Percentiles rank a stretch among this genome's conserved stretches.
phyloP scores from a whole-genome alignment of 2,329 filamentous ascomycete genomes.

The Chalaropsis thielavioides region DNA sequence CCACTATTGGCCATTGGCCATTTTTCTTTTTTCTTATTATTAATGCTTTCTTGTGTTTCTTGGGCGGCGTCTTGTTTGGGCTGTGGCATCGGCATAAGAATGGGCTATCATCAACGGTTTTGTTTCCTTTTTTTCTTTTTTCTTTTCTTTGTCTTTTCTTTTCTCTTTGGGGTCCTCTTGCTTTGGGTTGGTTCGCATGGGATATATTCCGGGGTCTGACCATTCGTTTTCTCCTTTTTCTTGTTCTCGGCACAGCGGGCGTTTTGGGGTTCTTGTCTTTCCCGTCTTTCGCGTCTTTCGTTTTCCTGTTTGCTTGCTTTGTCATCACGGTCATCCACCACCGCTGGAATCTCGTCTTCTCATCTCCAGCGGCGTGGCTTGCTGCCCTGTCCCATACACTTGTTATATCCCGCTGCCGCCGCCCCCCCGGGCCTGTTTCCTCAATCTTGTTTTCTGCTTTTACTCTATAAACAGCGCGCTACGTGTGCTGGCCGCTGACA shows the following conservation, averaged over 20 bases:
- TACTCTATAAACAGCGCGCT: not conserved
- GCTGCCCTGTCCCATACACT: not conserved
- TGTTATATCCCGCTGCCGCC: not conserved
- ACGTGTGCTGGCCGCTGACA: not conserved
- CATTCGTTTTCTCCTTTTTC: not conserved
- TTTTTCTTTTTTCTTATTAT: not conserved
- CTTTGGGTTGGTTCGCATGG: not conserved
- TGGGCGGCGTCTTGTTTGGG: conserved; percentile 6
- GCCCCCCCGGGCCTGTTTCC: not conserved
- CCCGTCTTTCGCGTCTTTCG: not conserved
- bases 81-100: not conserved
- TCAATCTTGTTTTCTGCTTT: not conserved
- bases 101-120: not conserved
- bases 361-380: not conserved
- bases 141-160: too few relatives aligned
- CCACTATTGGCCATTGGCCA: not conserved
- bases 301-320: conserved; percentile 3
- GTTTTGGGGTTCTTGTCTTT: not conserved
- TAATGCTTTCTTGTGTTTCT: not conserved
- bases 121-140: not conserved
- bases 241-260: not conserved
- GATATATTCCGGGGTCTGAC: conserved; percentile 1
- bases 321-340: not conserved
- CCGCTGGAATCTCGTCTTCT: not conserved
- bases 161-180: not conserved